Evolutionary conservation across 805 yeast species (phyloP).

Genomic region (Monosporozyma siamensis): DNA sequence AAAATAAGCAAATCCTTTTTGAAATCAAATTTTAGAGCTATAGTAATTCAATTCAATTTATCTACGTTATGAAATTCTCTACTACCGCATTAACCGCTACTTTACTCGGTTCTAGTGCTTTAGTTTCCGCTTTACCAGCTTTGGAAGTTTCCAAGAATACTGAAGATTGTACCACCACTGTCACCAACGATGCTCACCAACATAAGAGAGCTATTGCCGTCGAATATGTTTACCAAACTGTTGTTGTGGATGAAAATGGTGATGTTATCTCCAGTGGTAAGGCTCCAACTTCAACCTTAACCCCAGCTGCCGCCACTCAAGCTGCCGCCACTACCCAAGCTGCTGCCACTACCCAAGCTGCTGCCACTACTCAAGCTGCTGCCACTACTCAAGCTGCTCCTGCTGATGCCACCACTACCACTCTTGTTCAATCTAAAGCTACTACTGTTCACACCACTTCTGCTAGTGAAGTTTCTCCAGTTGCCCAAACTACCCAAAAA

Average conservation of each 20-base stretch:
- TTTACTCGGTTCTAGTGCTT: constrained; percentile 26
- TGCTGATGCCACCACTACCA: constrained; percentile 2
- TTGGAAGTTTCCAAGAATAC: constrained; percentile 2
- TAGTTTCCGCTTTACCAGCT: constrained; percentile 24
- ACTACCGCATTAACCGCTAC: constrained; percentile 26
- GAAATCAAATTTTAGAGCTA: neutral
- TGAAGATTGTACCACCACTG: constrained; percentile 27
- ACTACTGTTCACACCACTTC: neutral
- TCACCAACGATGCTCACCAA: constrained; percentile 32
- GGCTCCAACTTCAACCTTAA: constrained; percentile 1
- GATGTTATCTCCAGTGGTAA: neutral
- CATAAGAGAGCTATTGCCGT: constrained; percentile 46
- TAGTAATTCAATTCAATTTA: neutral
- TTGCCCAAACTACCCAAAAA: constrained; percentile 21
- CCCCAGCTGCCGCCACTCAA: constrained; percentile 4
- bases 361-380: constrained; percentile 9
- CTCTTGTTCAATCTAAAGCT: neutral
- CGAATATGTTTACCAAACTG: constrained; percentile 45
- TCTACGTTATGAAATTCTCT: constrained; percentile 27
- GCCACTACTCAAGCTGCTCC: constrained; percentile 4
- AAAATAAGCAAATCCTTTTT: neutral
- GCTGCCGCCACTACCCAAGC: constrained; percentile 6
- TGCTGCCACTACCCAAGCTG: constrained; percentile 11
- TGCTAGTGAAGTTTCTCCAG: constrained; percentile 6
- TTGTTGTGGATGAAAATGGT: constrained; percentile 38